Base-by-base conservation (phyloP, 352 stramenopile genomes). In the Elongisporangium prolatum region DNA sequence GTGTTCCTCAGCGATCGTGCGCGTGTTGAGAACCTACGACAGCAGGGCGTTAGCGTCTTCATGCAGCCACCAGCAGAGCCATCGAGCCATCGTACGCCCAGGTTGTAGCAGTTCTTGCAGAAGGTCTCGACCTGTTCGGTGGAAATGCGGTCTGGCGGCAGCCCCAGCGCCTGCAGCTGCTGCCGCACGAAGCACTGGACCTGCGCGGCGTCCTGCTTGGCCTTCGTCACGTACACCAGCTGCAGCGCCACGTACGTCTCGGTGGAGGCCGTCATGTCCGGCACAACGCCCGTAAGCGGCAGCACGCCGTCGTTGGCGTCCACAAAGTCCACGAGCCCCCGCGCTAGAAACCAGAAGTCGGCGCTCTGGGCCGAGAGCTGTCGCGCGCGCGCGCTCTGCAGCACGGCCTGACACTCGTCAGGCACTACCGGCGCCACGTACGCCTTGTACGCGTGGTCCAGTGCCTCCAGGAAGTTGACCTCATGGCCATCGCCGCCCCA, bases 191-290 rank as follows among this genome's bases (percentile, higher is more conserved):
- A 64, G 8, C 54, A 44, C 14, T 69, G 61, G 4, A 93, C 77
- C 10, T 68, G 56, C 0, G 53, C 68, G 0, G 79, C 76, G 59
- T 97, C 89, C 20, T 78, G 54, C 54, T 94, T 77, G 1, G 95
- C 96, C 69, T 98, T 96, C 21, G 68, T 64, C 25, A 91, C 71
- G 73, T 99, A 99, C 4, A 98, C 61, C 20, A 93, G 71, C 72
- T 99, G 96, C 54, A 99, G 69, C 50, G 83, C 72, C 6, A 99
- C 86, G 72, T 98, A 99, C 10, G 65, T 73, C n/a, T 96, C 76
- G 1, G 96, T 99, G 11, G 95, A 96, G 14, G 93, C 87, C 7
- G 96, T 98, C 96, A 99, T 99, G 60, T 99, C 97, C 0, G 96
- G 97, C 22, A 99, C 89, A 11, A 88, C 84, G 3, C 96, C 96